Conservation (phyloP, 2,329 filamentous ascomycete genomes). For the Aspergillus candidus region DNA sequence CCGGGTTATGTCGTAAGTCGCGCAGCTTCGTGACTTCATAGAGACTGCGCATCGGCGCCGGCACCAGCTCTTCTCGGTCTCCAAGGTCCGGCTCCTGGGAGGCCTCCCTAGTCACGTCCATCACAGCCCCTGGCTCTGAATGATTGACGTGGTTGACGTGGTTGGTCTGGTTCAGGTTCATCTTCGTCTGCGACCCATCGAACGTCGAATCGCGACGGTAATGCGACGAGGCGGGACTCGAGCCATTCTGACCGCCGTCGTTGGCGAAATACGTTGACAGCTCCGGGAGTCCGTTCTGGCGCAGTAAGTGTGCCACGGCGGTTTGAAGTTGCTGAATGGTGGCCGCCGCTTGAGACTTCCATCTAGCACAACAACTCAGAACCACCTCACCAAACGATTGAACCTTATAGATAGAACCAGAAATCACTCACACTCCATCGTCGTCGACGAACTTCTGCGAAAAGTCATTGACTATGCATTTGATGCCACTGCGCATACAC, state of each 20-base stretch:
- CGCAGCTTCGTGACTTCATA: constrained; percentile 50
- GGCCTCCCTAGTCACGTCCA: constrained; percentile 43
- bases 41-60: constrained; percentile 49
- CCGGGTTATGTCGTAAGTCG: constrained; percentile 35
- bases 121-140: constrained; percentile 24
- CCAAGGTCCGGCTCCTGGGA: constrained; percentile 40
- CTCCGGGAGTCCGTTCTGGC: constrained; percentile 37
- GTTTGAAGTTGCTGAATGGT: constrained; percentile 40
- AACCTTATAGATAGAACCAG: background rate
- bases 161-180: constrained; percentile 2
- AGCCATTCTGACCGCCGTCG: constrained; percentile 17
- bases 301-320: constrained; percentile 43
- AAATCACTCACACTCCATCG: constrained; percentile 43
- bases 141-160: constrained; percentile 18
- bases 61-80: constrained; percentile 36
- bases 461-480: constrained; percentile 52
- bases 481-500: constrained; percentile 46
- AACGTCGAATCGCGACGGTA: constrained; percentile 21
- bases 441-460: constrained; percentile 52
- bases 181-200: constrained; percentile 23
- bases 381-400: background rate
- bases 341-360: constrained; percentile 41
- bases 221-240: constrained; percentile 25
- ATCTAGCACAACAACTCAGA: constrained; percentile 26
- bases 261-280: constrained; percentile 35